phyloP scores from a whole-genome alignment of 768 basidiomycete species.

The Terana coerulea region DNA sequence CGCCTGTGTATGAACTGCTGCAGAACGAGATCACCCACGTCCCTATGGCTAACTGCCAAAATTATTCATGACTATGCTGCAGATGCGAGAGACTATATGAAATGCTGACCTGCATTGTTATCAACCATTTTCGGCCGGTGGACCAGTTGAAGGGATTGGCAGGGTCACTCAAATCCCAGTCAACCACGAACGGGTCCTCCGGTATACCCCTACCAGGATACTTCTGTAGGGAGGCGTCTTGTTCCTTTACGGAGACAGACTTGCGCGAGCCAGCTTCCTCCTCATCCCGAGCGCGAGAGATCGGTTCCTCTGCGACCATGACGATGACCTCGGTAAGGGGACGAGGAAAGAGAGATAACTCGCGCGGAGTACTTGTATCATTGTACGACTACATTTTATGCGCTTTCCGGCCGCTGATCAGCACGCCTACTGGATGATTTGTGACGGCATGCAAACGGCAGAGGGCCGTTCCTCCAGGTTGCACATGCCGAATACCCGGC shows the following conservation, averaged over 20 bases:
- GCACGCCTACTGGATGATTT: too few relatives aligned
- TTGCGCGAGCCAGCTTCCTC: neutral
- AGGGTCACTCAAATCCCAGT: conserved; percentile 47
- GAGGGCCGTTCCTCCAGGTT: neutral
- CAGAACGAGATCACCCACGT: conserved; percentile 60
- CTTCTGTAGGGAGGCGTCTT: neutral
- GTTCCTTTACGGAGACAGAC: neutral
- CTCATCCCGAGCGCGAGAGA: neutral
- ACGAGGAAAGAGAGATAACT: neutral
- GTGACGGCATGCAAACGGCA: neutral
- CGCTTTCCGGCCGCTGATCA: too few relatives aligned
- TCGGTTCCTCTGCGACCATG: neutral
- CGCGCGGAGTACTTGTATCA: too few relatives aligned
- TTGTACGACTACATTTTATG: too few relatives aligned
- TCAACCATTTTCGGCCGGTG: conserved; percentile 44
- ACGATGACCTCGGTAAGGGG: neutral
- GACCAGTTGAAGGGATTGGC: conserved; percentile 59
- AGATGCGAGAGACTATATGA: neutral
- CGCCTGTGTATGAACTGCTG: conserved; percentile 54
- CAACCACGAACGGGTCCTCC: conserved; percentile 49
- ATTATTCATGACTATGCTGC: neutral
- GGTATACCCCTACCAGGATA: conserved; percentile 45
- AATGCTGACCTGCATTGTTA: conserved; percentile 45
- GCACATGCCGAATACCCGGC: too few relatives aligned
- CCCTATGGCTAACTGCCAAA: conserved; percentile 33